Base-by-base conservation (phyloP, 2,329 filamentous ascomycete species). In the Fusarium papillatum region DNA sequence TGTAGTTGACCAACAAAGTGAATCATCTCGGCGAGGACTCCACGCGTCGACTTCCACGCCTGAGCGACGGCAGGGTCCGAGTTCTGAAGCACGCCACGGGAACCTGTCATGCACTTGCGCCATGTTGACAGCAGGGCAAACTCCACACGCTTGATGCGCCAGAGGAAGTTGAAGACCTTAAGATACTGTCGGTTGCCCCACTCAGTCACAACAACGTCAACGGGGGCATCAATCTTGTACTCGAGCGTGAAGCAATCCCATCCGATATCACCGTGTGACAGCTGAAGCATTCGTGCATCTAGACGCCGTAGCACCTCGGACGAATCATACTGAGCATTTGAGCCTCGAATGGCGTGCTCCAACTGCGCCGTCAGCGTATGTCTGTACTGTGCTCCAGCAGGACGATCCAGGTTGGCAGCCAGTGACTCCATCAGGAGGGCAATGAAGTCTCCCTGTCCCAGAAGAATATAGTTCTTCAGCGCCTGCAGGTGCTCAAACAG, bases 241-340 rank as follows among this genome's bases (percentile, higher is more conserved):
- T 99, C 97, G 11, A 99, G 91, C 0, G 97, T 99, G 85, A 99
- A 99, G 82, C 97, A 98, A 82, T 99, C 97, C 97, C 97, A 99
- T 62, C 97, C 97, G 65, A 98, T 98, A 80, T 99, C 97, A 64
- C 97, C 97, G 79, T 98, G 96, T 11, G 94, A 97, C 8, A 98
- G 90, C 85, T 98, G 96, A 48, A 99, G 90, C 96, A 99, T 98
- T 73, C 97, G 94, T n/a, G 97, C 96, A 84, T 99, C 97, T 5
- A 99, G 90, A 14, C 97, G 92, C 7, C 95, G 92, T 34, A 99
- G 90, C 7, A 99, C 96, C 81, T 99, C 97, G 2, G 95, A 91
- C 6, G 94, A 94, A 84, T 99, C 97, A 82, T 95, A 98, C 83
- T 99, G 97, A 9, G 97, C 97, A 82, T 98, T 99, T 14, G 96